Evolutionary conservation across 108 stramenopile species (phyloP).

Genomic region (Skeletonema grethae): DNA sequence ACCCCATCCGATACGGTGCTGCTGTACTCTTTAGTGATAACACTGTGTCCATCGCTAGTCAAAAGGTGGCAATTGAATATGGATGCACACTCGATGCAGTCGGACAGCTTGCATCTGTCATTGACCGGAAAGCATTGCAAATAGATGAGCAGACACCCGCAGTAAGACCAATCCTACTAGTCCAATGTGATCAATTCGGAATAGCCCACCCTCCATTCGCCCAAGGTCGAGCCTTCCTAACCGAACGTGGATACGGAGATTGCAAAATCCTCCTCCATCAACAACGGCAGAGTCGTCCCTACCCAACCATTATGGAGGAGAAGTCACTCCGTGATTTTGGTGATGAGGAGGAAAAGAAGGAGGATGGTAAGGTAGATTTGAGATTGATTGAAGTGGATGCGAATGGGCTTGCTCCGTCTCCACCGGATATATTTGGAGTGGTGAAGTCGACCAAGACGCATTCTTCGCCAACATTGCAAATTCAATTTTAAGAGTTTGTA

Average conservation of each 20-base stretch:
- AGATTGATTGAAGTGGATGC: constrained; percentile 4
- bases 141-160: constrained; percentile 21
- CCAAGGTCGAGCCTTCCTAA: constrained; percentile 70
- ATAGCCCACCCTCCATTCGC: constrained; percentile 88
- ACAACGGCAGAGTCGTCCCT: constrained; percentile 12
- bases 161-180: constrained; percentile 48
- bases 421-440: constrained; percentile 48
- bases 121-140: constrained; percentile 23
- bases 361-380: constrained; percentile 1
- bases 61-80: constrained; percentile 80
- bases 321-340: constrained; percentile 5
- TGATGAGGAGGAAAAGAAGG: constrained; percentile 25
- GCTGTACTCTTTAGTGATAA: constrained; percentile 73
- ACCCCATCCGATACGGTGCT: constrained; percentile 83
- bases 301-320: neutral
- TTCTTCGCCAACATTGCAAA: constrained; percentile 18
- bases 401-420: constrained; percentile 37
- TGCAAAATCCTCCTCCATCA: constrained; percentile 64
- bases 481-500: constrained; percentile 28
- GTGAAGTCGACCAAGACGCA: constrained; percentile 20
- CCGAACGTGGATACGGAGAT: constrained; percentile 70
- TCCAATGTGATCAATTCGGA: constrained; percentile 85
- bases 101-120: constrained; percentile 60
- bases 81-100: constrained; percentile 88
- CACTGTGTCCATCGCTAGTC: constrained; percentile 52